Evolutionary conservation across 495 filamentous ascomycete species (phyloP), one percentile per base, ranked within the genome.

Genomic region (Echria macrotheca): DNA sequence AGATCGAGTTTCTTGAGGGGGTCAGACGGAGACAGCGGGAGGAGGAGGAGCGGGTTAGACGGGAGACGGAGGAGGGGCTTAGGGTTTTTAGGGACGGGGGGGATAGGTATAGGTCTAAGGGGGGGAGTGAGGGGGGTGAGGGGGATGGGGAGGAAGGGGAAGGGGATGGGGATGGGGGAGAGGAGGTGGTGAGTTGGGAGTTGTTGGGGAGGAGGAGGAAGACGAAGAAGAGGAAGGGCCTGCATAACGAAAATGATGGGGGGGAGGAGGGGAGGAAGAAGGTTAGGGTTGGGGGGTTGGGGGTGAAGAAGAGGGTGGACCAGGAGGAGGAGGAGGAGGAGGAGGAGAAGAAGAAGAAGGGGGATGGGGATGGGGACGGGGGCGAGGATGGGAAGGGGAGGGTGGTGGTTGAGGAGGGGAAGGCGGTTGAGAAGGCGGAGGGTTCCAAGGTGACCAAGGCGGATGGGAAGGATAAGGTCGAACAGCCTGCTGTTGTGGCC

Each of bases 1-100:
- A 98, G 68, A 78, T 93, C 51, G 91, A 95, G 3, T 98, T 95
- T 59, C 68, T 97, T 12, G 90, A 94, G 49, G 84, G 79, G 1
- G 79, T 95, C 12, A 68, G 83, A 25, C 85, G 85, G 54, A 78
- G 75, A 32, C 84, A 78, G 23, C 69, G 85, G 17, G 76, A 71
- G 10, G 81, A 90, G 65, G 90, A 95, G 60, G 85, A 78, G 7
- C 71, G 77, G 25, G 72, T 88, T n/a, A 79, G 79, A 61, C 80
- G 76, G 52, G 86, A 95, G 66, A 88, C 85, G 11, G 74, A 78
- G 17, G 81, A 86, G 56, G 82, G 87, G 55, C 64, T 96, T 28
- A 78, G 81, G 33, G 58, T 62, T 0, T 96, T 95, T 56, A 73
- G 85, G 87, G 65, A 49, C 32, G 65, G 35, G 23, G 57, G 33